Conservation (phyloP, 352 stramenopile species). For the Pythium rishiriense region DNA sequence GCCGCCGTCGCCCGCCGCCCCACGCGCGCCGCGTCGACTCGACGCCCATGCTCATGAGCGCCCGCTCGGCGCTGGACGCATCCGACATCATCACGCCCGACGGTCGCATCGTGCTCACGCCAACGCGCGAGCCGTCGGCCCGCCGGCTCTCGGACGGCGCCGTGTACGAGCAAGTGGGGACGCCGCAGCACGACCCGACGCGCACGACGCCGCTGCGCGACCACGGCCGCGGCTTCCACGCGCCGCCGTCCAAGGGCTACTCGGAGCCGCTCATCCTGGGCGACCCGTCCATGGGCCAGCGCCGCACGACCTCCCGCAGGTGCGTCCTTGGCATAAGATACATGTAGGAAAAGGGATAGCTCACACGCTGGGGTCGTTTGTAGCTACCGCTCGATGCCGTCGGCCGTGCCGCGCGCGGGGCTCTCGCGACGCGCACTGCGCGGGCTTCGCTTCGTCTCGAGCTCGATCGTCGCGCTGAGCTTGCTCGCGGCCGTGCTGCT, state of each 20-base stretch:
- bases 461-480: slow-evolving; percentile 37
- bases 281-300: slow-evolving; percentile 2
- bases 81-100: slow-evolving; percentile 29
- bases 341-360: background rate
- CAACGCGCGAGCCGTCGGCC: slow-evolving; percentile 8
- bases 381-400: slow-evolving; percentile 8
- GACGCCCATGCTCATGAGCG: slow-evolving; percentile 35
- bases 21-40: slow-evolving; percentile 19
- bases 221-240: background rate
- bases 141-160: slow-evolving; percentile 1
- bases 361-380: background rate
- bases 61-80: slow-evolving; percentile 18
- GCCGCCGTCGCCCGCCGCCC: slow-evolving; percentile 10
- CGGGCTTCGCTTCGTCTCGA: slow-evolving; percentile 20
- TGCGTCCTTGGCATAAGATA: background rate
- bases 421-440: slow-evolving; percentile 13
- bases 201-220: slow-evolving; percentile 9
- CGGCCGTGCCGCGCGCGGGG: background rate
- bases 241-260: slow-evolving; percentile 10
- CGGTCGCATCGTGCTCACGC: slow-evolving; percentile 30
- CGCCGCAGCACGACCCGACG: slow-evolving; percentile 15
- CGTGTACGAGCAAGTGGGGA: slow-evolving; percentile 20
- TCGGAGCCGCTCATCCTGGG: slow-evolving; percentile 23
- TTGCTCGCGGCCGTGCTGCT: slow-evolving; percentile 50
- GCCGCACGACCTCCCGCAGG: slow-evolving; percentile 6